Evolutionary conservation across 352 stramenopile species (phyloP).

Genomic region (Nothophytophthora sp.): DNA sequence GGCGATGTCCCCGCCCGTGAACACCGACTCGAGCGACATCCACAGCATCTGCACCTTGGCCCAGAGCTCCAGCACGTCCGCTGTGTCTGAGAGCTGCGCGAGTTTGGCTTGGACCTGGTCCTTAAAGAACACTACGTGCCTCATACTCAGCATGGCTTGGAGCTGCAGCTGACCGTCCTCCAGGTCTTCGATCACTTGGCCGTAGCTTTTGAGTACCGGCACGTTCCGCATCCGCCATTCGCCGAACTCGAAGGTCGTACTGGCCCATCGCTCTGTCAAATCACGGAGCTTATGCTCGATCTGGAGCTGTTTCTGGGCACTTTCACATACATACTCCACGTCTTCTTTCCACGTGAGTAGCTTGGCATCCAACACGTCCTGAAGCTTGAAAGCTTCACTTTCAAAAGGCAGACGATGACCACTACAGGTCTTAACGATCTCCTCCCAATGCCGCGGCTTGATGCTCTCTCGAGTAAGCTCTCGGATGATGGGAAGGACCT

Average conservation of each 20-base stretch:
- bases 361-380: constrained; percentile 76
- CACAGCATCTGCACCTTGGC: constrained; percentile 92
- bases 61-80: constrained; percentile 90
- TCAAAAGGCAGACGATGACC: constrained; percentile 55
- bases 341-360: constrained; percentile 82
- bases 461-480: constrained; percentile 86
- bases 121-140: constrained; percentile 90
- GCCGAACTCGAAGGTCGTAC: constrained; percentile 81
- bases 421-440: constrained; percentile 65
- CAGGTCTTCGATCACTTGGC: constrained; percentile 86
- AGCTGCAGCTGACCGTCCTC: constrained; percentile 90
- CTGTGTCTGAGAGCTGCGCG: constrained; percentile 85
- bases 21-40: constrained; percentile 91
- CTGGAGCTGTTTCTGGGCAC: constrained; percentile 88
- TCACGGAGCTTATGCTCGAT: constrained; percentile 91
- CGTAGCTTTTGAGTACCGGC: constrained; percentile 77
- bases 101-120: constrained; percentile 81
- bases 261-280: constrained; percentile 84
- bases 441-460: constrained; percentile 87
- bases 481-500: constrained; percentile 81
- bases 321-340: constrained; percentile 89
- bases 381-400: constrained; percentile 75
- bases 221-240: constrained; percentile 82
- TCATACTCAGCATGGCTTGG: constrained; percentile 88
- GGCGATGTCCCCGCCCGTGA: constrained; percentile 92